phyloP scores from a whole-genome alignment of 2,329 filamentous ascomycete genomes.

The Fusarium albosuccineum region DNA sequence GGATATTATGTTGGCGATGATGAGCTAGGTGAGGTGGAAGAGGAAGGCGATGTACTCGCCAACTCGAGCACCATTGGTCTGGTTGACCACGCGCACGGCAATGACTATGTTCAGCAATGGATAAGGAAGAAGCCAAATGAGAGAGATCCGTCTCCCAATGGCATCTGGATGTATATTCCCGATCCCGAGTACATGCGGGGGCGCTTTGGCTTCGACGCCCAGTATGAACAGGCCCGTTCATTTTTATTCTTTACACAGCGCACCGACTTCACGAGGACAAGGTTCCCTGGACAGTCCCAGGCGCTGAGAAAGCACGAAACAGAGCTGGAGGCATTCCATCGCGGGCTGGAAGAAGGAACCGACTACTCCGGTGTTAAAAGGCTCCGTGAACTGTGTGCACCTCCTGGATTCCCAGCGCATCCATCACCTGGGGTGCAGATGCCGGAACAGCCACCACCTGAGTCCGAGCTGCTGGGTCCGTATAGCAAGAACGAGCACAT shows the following conservation, averaged over 20 bases:
- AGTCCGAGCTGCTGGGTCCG: no score
- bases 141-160: not conserved
- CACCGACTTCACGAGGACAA: not conserved
- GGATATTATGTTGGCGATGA: not conserved
- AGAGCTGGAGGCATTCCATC: no score
- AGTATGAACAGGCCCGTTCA: not conserved
- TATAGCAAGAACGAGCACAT: no score
- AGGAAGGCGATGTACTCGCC: not conserved
- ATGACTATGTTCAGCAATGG: not conserved
- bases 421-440: no score
- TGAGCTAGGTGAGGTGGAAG: not conserved
- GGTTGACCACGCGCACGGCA: not conserved
- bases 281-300: not conserved
- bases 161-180: constrained; percentile 3
- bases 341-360: no score
- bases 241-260: not conserved
- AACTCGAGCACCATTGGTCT: not conserved
- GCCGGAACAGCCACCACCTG: no score
- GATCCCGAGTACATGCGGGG: not conserved
- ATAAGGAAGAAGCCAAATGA: not conserved
- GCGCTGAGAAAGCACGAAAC: not conserved
- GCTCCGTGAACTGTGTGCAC: no score
- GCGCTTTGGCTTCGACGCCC: not conserved
- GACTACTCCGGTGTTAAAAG: no score
- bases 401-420: no score